phyloP scores from a whole-genome alignment of 306 rosid genomes.

The Amphicarpaea edgeworthii region DNA sequence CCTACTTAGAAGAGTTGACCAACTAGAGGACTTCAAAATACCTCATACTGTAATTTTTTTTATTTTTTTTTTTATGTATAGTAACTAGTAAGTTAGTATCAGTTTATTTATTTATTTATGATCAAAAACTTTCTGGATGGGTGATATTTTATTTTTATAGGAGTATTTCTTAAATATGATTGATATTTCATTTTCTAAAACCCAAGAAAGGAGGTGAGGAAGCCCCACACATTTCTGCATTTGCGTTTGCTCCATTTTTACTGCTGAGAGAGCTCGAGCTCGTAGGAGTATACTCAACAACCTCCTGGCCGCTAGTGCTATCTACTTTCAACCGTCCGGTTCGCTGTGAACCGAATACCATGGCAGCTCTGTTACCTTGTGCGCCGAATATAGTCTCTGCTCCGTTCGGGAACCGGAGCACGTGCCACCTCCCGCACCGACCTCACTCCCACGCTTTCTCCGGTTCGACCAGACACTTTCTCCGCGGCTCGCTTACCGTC shows the following conservation, averaged over 20 bases:
- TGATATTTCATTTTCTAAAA: slow-evolving; percentile 11
- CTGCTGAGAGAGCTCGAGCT: neutral
- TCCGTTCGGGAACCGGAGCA: slow-evolving; percentile 57
- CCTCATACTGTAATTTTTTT: neutral
- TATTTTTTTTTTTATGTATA: too few species aligned
- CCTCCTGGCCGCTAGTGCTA: too few species aligned
- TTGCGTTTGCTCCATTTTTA: slow-evolving; percentile 13
- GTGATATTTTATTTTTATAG: neutral
- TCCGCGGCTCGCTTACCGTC: slow-evolving; percentile 69
- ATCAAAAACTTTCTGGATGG: too few species aligned
- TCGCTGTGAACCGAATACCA: slow-evolving; percentile 37
- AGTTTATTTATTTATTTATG: too few species aligned
- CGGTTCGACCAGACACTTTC: slow-evolving; percentile 46
- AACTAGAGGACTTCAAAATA: neutral
- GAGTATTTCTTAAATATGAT: neutral
- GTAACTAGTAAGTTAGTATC: too few species aligned
- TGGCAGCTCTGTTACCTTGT: slow-evolving; percentile 65
- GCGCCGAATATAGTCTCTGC: slow-evolving; percentile 56
- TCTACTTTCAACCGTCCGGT: slow-evolving; percentile 11
- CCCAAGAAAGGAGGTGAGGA: slow-evolving; percentile 25
- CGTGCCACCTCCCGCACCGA: slow-evolving; percentile 52
- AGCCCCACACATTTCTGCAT: neutral
- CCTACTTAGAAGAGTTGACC: neutral
- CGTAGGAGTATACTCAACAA: too few species aligned
- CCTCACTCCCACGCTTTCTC: slow-evolving; percentile 48